phyloP scores from a whole-genome alignment of 345 rosid genomes.

The Sonneratia caseolaris region DNA sequence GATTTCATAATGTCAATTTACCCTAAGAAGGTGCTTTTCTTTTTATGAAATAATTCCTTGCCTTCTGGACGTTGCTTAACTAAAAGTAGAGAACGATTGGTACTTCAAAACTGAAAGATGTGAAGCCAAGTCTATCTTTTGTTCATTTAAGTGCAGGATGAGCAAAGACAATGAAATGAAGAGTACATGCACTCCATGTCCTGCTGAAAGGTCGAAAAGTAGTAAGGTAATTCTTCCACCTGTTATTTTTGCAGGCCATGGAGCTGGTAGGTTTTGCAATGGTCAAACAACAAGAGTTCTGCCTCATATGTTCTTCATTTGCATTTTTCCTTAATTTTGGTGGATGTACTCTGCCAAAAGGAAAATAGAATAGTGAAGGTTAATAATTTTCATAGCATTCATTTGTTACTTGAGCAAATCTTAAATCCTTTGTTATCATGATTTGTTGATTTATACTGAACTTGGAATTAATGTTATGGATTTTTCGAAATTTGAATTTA shows the following conservation, averaged over 20 bases:
- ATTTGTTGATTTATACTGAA: neutral
- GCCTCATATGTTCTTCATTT: neutral
- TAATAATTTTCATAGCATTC: neutral
- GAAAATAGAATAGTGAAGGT: neutral
- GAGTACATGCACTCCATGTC: constrained; percentile 17
- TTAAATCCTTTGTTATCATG: neutral
- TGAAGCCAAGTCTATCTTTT: neutral
- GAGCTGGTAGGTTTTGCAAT: neutral
- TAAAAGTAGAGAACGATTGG: neutral
- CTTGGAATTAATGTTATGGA: neutral
- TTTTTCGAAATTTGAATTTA: neutral
- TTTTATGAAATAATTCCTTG: neutral
- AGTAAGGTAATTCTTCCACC: constrained; percentile 33
- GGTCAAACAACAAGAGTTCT: neutral
- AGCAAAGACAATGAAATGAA: constrained; percentile 34
- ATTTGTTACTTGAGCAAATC: neutral
- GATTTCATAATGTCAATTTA: neutral
- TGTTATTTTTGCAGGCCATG: neutral
- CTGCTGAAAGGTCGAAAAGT: constrained; percentile 29
- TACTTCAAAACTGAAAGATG: neutral
- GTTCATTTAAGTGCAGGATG: constrained; percentile 28
- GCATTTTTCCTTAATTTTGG: neutral
- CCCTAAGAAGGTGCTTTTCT: neutral
- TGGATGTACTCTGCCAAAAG: neutral
- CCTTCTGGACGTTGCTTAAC: neutral